Evolutionary conservation across 441 rosid species (phyloP), one percentile per base, ranked within the genome.

Genomic region (Adansonia grandidieri): DNA sequence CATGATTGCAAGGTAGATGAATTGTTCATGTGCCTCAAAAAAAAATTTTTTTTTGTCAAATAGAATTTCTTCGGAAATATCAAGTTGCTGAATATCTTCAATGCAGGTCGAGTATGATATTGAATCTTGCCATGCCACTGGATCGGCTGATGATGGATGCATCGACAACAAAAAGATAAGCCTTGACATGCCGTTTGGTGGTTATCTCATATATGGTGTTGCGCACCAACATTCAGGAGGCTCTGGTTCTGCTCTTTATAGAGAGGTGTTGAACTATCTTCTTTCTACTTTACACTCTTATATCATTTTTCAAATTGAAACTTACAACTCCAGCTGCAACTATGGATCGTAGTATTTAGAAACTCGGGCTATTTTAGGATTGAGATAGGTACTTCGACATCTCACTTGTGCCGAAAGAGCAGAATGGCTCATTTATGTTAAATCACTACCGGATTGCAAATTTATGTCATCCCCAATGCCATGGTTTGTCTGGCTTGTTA

Each of bases 201-300:
- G 98, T 60, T 87, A 92, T 79, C 88, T 95, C 58, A 82, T 95
- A 73, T 93, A 93, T 80, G 96, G 95, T 4, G 96, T 88, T 63
- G 92, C 89, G 53, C 98, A 95, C 80, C 95, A 91, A 81, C 98
- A 96, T 60, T 77, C 93, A 0, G 95, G 98, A 48, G 99, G 95
- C 28, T 9, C 80, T 5, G 95, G 95, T 82, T 89, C 91, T 77
- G 80, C 93, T 80, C 86, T 96, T 1, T 92, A 89, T 77, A 86
- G 94, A 80, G 89, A 96, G 94, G 99, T 92, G 78, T 2, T 53
- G 0, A 60, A 17, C 9, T 68, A 56, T 20, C 64, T 22, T 44
- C 3, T 47, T 32, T 66, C 9, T 13, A 32, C 42, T 40, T 69
- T 50, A 24, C 61, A 63, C 62, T 45, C 15, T 22, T 60, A 1